Base-by-base conservation (phyloP, 192 early-diverging fungal genomes). In the Linderina pennispora region DNA sequence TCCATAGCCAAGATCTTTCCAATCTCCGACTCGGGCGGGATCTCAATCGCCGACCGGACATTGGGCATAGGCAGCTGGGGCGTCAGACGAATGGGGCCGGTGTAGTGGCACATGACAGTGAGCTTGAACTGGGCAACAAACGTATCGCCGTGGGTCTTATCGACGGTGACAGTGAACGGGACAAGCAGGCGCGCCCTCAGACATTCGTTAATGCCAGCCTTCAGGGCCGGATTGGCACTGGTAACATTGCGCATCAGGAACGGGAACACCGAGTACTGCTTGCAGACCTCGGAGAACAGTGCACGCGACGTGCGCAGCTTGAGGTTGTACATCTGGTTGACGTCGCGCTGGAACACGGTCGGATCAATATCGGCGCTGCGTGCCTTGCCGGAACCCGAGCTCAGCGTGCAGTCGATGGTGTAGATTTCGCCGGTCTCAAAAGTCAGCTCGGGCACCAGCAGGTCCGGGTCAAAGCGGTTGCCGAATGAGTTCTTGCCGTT, bases 71-170 rank as follows among this genome's bases (percentile, higher is more conserved):
- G 64, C 34, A 74, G 63, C 10, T 77, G 34, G 18, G 62, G 71
- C 3, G 88, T 92, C 28, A 89, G 74, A 37, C 86, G 80, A 4
- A 88, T 40, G 17, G 84, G 77, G 19, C 80, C 80, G 4, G 67
- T 69, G 32, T 82, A 55, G 40, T 76, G 53, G 40, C 85, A 65
- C 39, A 87, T 43, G 11, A 87, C 77, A 0, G 86, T 88, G 36
- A 74, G 56, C 72, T 88, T 85, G 63, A 88, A 86, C 68, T 88
- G 86, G 7, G 88, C 85, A 18, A 83, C 76, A 35, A 77, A 57
- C 33, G 70, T 70, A 18, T 68, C 57, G 33, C 67, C 61, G 21
- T 44, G 44, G 17, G 23, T 48, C 35, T 76, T 74, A 31, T 81
- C 80, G 35, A 76, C 62, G 24, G 79, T 75, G 10, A 84, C 78